Evolutionary conservation across 768 basidiomycete genomes (phyloP).

Genomic region (Porpolomopsis calyptriformis): DNA sequence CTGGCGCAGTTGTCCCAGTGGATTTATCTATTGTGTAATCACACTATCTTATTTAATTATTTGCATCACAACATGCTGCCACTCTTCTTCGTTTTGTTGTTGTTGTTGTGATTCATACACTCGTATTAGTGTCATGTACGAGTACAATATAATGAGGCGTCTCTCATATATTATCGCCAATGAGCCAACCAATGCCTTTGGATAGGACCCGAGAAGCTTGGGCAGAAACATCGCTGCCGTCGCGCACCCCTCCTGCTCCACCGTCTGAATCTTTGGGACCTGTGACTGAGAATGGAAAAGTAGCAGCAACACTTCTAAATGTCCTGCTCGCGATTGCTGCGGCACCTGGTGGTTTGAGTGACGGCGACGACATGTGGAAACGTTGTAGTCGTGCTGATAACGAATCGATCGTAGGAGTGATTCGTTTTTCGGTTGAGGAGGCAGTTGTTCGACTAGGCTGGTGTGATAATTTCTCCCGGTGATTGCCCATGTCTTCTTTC

Average conservation of each 20-base stretch:
- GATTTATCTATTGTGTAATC: background rate
- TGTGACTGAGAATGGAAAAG: conserved; percentile 56
- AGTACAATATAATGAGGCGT: no score
- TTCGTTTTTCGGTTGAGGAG: conserved; percentile 9
- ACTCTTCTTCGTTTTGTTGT: background rate
- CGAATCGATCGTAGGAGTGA: conserved; percentile 27
- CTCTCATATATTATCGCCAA: conserved; percentile 54
- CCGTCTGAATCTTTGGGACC: conserved; percentile 33
- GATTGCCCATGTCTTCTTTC: conserved; percentile 44
- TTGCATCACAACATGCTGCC: background rate
- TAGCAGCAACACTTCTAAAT: conserved; percentile 67
- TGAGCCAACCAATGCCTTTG: conserved; percentile 91
- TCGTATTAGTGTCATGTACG: background rate
- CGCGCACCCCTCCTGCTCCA: conserved; percentile 31
- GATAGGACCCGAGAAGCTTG: conserved; percentile 73
- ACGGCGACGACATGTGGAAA: conserved; percentile 59
- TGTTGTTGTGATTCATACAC: background rate
- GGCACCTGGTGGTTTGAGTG: conserved; percentile 66
- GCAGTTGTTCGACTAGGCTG: conserved; percentile 19
- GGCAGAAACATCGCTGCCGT: conserved; percentile 54
- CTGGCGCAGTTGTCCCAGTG: background rate
- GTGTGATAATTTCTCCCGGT: conserved; percentile 32
- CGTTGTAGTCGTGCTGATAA: conserved; percentile 53
- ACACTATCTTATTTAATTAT: background rate
- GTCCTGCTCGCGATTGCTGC: conserved; percentile 71